Conservation (phyloP, 2,329 filamentous ascomycete genomes). For the Epichloe festucae region DNA sequence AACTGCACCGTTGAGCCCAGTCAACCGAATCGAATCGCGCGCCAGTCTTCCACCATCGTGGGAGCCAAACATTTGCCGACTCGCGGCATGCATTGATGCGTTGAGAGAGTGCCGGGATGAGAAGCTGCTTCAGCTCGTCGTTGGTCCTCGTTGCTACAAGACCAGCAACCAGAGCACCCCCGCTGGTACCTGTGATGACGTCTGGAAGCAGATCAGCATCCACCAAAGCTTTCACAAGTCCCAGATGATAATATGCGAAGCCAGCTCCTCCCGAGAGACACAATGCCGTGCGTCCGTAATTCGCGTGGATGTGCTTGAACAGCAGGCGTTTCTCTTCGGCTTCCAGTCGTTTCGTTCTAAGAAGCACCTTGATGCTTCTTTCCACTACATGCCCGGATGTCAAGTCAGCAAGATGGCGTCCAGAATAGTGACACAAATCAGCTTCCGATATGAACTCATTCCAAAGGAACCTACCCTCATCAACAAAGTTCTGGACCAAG, state of each 20-base stretch:
- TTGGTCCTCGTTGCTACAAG: slow-evolving; percentile 83
- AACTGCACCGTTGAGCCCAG: slow-evolving; percentile 74
- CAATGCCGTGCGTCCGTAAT: slow-evolving; percentile 83
- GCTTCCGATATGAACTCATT: neutral
- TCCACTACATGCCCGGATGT: slow-evolving; percentile 36
- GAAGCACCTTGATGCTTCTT: slow-evolving; percentile 51
- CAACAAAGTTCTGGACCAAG: slow-evolving; percentile 77
- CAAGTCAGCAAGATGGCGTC: neutral
- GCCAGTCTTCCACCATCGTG: slow-evolving; percentile 82
- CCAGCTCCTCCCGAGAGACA: slow-evolving; percentile 88
- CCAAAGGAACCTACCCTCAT: slow-evolving; percentile 48
- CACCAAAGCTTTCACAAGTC: slow-evolving; percentile 77
- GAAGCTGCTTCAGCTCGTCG: slow-evolving; percentile 71
- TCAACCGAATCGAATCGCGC: slow-evolving; percentile 88
- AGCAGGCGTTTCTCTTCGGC: slow-evolving; percentile 63
- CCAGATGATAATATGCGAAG: slow-evolving; percentile 95
- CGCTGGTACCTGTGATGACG: slow-evolving; percentile 93
- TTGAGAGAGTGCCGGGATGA: slow-evolving; percentile 76
- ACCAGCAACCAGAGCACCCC: slow-evolving; percentile 79
- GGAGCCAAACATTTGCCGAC: slow-evolving; percentile 59
- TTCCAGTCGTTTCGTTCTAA: slow-evolving; percentile 52
- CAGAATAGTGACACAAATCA: neutral
- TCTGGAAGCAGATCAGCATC: slow-evolving; percentile 78
- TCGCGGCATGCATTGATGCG: slow-evolving; percentile 81
- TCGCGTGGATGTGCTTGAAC: slow-evolving; percentile 81